Evolutionary conservation across 1,284 basidiomycete species (phyloP).

Genomic region (Ganoderma boninense): DNA sequence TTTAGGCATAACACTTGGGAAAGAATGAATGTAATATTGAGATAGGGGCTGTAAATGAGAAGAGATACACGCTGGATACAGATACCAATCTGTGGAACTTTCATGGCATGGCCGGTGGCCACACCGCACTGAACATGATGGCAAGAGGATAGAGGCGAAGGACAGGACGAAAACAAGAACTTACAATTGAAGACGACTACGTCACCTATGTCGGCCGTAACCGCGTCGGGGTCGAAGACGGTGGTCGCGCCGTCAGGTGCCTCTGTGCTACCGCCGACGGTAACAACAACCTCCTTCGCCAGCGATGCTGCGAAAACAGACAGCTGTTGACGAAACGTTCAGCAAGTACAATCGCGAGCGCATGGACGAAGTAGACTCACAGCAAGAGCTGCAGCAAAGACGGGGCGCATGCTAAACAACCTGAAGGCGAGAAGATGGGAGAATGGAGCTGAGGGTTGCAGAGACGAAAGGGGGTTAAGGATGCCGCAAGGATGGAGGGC

Average conservation of each 20-base stretch:
- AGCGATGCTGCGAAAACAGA: slow-evolving; percentile 32
- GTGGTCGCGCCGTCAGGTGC: slow-evolving; percentile 48
- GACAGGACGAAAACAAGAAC: slow-evolving; percentile 14
- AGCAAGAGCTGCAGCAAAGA: slow-evolving; percentile 27
- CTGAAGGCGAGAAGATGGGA: slow-evolving; percentile 10
- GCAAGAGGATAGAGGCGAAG: neutral
- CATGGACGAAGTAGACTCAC: slow-evolving; percentile 25
- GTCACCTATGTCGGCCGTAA: slow-evolving; percentile 57
- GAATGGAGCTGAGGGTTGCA: slow-evolving; percentile 8
- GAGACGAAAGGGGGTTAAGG: neutral
- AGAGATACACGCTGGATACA: neutral
- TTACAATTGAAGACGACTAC: slow-evolving; percentile 64
- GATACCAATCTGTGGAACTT: neutral
- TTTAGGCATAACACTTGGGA: neutral
- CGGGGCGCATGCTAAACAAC: slow-evolving; percentile 31
- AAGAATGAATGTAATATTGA: neutral
- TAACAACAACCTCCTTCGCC: slow-evolving; percentile 53
- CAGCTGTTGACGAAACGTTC: slow-evolving; percentile 23
- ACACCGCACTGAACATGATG: neutral
- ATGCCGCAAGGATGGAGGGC: neutral
- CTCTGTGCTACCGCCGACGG: slow-evolving; percentile 54
- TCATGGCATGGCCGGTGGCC: neutral
- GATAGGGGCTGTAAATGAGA: neutral
- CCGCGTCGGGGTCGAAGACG: slow-evolving; percentile 55
- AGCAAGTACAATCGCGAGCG: neutral